Evolutionary conservation across 2,329 filamentous ascomycete genomes (phyloP).

Genomic region (Claviceps capensis): DNA sequence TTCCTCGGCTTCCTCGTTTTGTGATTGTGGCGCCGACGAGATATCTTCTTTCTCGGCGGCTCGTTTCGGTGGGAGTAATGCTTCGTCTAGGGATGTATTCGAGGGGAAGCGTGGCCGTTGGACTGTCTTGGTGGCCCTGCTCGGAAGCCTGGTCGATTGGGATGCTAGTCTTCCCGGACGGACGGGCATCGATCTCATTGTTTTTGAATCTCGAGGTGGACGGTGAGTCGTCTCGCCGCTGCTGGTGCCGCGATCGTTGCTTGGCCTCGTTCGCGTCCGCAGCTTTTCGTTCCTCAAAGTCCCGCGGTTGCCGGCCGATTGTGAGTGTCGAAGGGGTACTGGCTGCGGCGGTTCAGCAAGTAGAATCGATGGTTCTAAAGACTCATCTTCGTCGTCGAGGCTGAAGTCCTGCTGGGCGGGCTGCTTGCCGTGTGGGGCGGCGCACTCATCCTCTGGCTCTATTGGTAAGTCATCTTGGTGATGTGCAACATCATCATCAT

Average conservation of each 20-base stretch:
- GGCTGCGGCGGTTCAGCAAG: conserved; percentile 33
- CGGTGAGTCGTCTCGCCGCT: conserved; percentile 31
- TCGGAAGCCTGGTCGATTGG: conserved; percentile 3
- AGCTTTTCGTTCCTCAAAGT: conserved; percentile 12
- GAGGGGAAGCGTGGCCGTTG: conserved; percentile 15
- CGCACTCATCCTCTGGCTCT: conserved; percentile 27
- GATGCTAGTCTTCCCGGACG: conserved; percentile 3
- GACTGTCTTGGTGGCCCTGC: background rate
- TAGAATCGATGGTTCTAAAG: conserved; percentile 29
- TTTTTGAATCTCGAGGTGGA: conserved; percentile 14
- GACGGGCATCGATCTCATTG: conserved; percentile 17
- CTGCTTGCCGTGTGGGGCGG: conserved; percentile 25
- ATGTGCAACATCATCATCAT: conserved; percentile 27
- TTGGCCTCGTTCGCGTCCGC: conserved; percentile 20
- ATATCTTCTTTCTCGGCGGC: conserved; percentile 5
- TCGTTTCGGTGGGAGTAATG: conserved; percentile 14
- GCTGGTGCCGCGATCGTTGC: conserved; percentile 31
- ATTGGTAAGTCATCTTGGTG: conserved; percentile 26
- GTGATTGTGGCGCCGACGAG: background rate
- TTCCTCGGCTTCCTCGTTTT: background rate
- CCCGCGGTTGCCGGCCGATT: conserved; percentile 35
- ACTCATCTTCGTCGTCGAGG: conserved; percentile 8
- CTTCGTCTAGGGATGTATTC: conserved; percentile 20
- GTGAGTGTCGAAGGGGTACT: conserved; percentile 38
- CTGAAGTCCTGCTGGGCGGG: conserved; percentile 8